Evolutionary conservation across 352 stramenopile species (phyloP), one percentile per base, ranked within the genome.

Genomic region (Globisporangium carolinianum): DNA sequence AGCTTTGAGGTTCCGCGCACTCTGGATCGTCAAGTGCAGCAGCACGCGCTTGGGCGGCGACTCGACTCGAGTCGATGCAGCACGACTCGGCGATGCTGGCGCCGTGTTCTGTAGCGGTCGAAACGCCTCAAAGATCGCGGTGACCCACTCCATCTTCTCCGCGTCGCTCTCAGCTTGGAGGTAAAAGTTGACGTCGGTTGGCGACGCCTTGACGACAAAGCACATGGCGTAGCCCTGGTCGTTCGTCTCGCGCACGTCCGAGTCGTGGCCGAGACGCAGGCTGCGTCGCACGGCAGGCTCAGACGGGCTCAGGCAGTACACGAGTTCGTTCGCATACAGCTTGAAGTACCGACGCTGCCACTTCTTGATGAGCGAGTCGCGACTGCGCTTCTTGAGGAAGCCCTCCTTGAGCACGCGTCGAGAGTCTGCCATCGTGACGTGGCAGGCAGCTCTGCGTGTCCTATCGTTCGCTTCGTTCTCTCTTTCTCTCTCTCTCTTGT

Each of bases 271-370:
- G 10, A 91, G 69, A 45, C 60, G 46, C 18, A 87, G 62, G 12
- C 71, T 69, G 24, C 72, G 76, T 0, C 78, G 74, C 43, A 68
- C 63, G 1, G 61, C 53, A 0, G 53, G 32, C 12, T 86, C 76
- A 41, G 74, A 62, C 10, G 59, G 56, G 8, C 64, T 64, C 45
- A 75, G 57, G 56, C 71, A 86, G 66, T 91, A 91, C 57, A 79
- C 50, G n/a, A 91, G 56, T 61, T 86, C 75, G 37, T 73, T 75
- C 18, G 67, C 55, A 32, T 72, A 81, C 46, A 91, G 67, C n/a
- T 77, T 79, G 57, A 91, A 89, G 67, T 89, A 91, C 36, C 80
- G 68, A 10, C 72, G 67, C 37, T 79, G 71, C 69, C 79, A 91
- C 51, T 80, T 83, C 10, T 58, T 50, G 35, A 83, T 52, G 37